Base-by-base conservation (phyloP, 2,329 filamentous ascomycete genomes). In the Macrophomina pseudophaseolina region DNA sequence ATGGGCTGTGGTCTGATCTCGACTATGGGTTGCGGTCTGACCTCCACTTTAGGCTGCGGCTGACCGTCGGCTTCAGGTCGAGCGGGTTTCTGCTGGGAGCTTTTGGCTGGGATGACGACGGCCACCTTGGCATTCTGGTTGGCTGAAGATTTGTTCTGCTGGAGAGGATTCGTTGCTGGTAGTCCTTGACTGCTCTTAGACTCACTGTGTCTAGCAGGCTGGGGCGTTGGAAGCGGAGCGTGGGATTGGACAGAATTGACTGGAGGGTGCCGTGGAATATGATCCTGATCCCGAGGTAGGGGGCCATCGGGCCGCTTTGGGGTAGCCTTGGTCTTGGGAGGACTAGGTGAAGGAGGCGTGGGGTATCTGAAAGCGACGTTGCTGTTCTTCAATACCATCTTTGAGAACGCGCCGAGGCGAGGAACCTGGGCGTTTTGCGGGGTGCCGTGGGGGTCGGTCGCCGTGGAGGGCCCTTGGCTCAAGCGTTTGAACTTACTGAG, bases 401-500 rank as follows among this genome's bases (percentile, higher is more conserved):
- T 81, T 23, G 85, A 84, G 72, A 88, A 87, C 1, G 82, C 77
- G 66, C 84, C 84, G 28, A 88, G 77, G 16, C 74, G 64, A 23
- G 64, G 64, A 12, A 33, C 33, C 23, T 42, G 48, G 1, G 53
- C 53, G 28, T 42, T 51, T 8, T 52, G 53, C 14, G 64, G n/a
- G 23, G 46, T 23, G 38, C 46, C 46, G 46, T 44, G 52, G 9
- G 64, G 44, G 18, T 44, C 38, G 33, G 44, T 40, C 46, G 49
- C 16, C 12, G 6, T n/a, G 12, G 63, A 65, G 72, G 70, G 14
- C 71, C 62, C 67, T 76, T 79, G 71, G 76, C 77, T 64, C 70
- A 71, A 69, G 75, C 78, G 66, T 28, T 67, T 67, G 52, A 66
- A 66, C 64, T 60, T 59, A 35, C 64, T 66, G 16, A 11, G 33